A percentile compares a stretch with the other conserved stretches of the same genome.
Evolutionary conservation across 2,329 filamentous ascomycete species (phyloP).

Genomic region (Monosporascus ibericus): DNA sequence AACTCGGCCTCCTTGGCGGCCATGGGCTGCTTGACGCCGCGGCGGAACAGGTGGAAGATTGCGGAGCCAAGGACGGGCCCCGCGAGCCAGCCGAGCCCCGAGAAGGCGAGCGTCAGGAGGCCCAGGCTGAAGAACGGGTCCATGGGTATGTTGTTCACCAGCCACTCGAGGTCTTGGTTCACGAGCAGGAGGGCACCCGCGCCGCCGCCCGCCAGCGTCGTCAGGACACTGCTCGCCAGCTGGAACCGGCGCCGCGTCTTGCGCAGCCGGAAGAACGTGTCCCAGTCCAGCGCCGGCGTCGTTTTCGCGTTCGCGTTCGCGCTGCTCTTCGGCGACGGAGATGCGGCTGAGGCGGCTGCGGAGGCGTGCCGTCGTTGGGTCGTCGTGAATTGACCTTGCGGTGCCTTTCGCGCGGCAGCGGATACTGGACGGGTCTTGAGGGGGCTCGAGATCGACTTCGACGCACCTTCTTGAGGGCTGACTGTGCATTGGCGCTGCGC

Average conservation of each 20-base stretch:
- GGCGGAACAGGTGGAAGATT: conserved; percentile 71
- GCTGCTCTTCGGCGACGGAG: conserved; percentile 23
- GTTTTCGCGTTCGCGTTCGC: conserved; percentile 6
- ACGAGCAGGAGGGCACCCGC: conserved; percentile 62
- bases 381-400: conserved; percentile 15
- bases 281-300: conserved; percentile 63
- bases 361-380: conserved; percentile 19
- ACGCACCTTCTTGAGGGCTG: conserved; percentile 3
- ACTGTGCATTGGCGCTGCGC: conserved; percentile 17
- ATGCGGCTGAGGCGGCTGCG: conserved; percentile 16
- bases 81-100: conserved; percentile 79
- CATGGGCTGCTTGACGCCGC: conserved; percentile 66
- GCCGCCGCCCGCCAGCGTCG: conserved; percentile 56
- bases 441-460: conserved; percentile 9
- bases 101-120: conserved; percentile 68
- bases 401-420: conserved; percentile 6
- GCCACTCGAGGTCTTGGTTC: conserved; percentile 63
- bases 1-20: conserved; percentile 87
- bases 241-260: conserved; percentile 80
- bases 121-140: conserved; percentile 86
- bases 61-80: conserved; percentile 78
- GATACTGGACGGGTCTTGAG: conserved; percentile 5
- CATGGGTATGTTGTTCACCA: conserved; percentile 67
- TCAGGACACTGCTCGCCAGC: conserved; percentile 66
- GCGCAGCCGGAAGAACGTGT: conserved; percentile 87